phyloP scores from a whole-genome alignment of 352 stramenopile genomes.

The Phytophthora ohioensis region DNA sequence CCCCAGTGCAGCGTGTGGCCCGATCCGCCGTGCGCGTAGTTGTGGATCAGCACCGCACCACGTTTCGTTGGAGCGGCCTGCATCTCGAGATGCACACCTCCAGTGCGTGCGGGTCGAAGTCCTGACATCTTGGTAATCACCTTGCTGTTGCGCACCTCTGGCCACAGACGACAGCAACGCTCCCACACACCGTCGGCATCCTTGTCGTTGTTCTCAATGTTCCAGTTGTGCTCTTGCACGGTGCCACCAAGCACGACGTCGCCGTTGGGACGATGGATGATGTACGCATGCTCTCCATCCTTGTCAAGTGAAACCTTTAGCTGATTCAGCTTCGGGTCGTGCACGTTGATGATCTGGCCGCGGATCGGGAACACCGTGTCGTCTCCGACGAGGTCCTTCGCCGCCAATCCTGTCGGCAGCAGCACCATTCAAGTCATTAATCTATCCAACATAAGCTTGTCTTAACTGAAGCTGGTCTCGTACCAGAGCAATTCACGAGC shows the following conservation, averaged over 20 bases:
- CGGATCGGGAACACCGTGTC: conserved; percentile 62
- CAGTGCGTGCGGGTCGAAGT: conserved; percentile 49
- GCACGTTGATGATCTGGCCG: conserved; percentile 68
- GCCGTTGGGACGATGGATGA: conserved; percentile 65
- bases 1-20: conserved; percentile 80
- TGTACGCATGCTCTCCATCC: conserved; percentile 69
- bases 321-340: conserved; percentile 60
- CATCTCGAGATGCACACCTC: conserved; percentile 59
- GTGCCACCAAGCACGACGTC: conserved; percentile 76
- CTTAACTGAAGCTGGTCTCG: not conserved
- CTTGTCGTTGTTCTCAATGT: conserved; percentile 39
- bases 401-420: conserved; percentile 36
- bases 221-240: conserved; percentile 71
- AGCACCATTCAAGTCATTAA: not conserved
- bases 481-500: conserved; percentile 72
- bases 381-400: conserved; percentile 55
- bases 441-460: not conserved
- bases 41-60: conserved; percentile 70
- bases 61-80: conserved; percentile 38
- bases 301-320: conserved; percentile 43
- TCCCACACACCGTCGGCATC: conserved; percentile 64
- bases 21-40: conserved; percentile 73
- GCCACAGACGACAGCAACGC: conserved; percentile 53
- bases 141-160: conserved; percentile 51
- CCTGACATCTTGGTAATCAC: conserved; percentile 53